phyloP scores from a whole-genome alignment of 116 monocot genomes.

The Cymodocea nodosa region DNA sequence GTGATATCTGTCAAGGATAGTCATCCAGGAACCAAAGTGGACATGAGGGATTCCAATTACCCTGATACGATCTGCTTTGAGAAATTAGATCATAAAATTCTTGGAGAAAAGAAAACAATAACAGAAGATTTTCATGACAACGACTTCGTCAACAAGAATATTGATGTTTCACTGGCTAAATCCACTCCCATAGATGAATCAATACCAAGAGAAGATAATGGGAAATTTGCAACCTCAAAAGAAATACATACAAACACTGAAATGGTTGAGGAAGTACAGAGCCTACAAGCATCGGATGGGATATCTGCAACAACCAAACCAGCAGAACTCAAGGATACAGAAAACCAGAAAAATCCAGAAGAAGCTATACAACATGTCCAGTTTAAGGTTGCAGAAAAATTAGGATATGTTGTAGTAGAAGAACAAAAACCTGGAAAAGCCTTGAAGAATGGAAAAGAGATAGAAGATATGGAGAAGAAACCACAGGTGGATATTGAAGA shows the following conservation, averaged over 20 bases:
- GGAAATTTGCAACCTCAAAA: background rate
- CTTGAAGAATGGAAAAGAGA: background rate
- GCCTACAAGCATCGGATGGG: background rate
- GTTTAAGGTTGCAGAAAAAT: slow-evolving; percentile 5
- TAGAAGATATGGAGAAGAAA: background rate
- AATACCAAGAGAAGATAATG: background rate
- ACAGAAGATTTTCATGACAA: background rate
- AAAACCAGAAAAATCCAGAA: background rate
- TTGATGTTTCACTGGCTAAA: background rate
- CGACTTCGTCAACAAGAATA: background rate
- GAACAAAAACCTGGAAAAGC: slow-evolving; percentile 3
- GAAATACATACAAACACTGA: slow-evolving; percentile 2
- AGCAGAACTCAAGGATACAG: background rate
- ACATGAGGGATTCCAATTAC: background rate
- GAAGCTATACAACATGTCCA: slow-evolving; percentile 1
- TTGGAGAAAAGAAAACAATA: slow-evolving; percentile 1
- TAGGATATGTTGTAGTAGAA: slow-evolving; percentile 5
- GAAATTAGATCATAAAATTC: background rate
- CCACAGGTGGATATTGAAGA: background rate
- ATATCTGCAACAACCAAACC: background rate
- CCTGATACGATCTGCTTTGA: background rate
- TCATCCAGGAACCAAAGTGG: background rate
- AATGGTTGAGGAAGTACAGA: background rate
- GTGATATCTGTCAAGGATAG: background rate
- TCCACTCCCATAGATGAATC: background rate